These are phyloP conservation scores for Talaromyces proteolyticus DNA, from an alignment of 495 filamentous ascomycete genomes.

Conservation along the genomic window DNA sequence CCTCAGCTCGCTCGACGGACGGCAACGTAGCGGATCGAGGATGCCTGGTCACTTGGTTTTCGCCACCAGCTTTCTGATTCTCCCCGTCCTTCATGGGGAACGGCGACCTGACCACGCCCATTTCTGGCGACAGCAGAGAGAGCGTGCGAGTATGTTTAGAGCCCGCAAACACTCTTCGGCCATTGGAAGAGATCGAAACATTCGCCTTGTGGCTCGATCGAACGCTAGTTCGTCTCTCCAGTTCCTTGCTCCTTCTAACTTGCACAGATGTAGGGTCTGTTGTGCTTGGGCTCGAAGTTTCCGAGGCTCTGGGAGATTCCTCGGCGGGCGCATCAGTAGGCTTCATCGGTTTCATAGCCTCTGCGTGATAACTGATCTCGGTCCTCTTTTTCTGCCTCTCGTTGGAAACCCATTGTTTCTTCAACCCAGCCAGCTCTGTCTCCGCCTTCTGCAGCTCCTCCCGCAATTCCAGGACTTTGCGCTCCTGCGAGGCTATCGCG, in stretches of 20 bases:
- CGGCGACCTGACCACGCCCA: slow-evolving; percentile 25
- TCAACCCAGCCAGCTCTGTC: slow-evolving; percentile 65
- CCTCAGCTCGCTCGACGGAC: slow-evolving; percentile 31
- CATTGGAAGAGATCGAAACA: slow-evolving; percentile 33
- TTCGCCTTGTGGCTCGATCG: slow-evolving; percentile 16
- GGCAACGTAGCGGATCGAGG: slow-evolving; percentile 42
- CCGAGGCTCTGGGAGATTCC: slow-evolving; percentile 7
- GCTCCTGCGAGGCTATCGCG: slow-evolving; percentile 85
- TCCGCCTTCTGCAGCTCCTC: slow-evolving; percentile 85
- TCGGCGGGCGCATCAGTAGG: slow-evolving; percentile 23
- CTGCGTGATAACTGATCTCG: slow-evolving; percentile 49
- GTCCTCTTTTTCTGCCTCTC: slow-evolving; percentile 74
- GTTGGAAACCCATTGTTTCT: slow-evolving; percentile 74
- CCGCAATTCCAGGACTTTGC: slow-evolving; percentile 83
- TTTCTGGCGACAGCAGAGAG: slow-evolving; percentile 72
- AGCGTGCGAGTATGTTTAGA: slow-evolving; percentile 73
- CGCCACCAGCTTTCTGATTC: slow-evolving; percentile 9
- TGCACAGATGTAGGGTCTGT: slow-evolving; percentile 26
- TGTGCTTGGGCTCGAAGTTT: slow-evolving; percentile 14
- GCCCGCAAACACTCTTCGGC: slow-evolving; percentile 60
- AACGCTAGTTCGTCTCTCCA: slow-evolving; percentile 44
- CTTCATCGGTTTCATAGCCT: slow-evolving; percentile 52
- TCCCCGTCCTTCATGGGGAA: slow-evolving; percentile 12
- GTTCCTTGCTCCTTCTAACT: slow-evolving; percentile 35
- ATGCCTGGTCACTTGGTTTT: slow-evolving; percentile 30